A percentile compares a stretch with the other conserved stretches of the same genome.
Evolutionary conservation across 768 basidiomycete species (phyloP).

Genomic region (Amanita rubescens): DNA sequence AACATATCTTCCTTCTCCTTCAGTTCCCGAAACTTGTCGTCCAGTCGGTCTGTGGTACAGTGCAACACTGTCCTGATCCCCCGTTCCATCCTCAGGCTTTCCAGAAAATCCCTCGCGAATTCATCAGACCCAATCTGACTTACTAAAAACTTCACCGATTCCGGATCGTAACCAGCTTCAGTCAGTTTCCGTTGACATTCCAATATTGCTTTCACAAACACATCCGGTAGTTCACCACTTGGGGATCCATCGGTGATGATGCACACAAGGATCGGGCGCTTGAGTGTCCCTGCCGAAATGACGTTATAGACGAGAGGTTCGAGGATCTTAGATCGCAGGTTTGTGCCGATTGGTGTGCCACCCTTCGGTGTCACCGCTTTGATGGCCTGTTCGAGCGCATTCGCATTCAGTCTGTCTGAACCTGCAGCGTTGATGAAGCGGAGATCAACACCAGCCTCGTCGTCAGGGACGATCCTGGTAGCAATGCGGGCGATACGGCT

Average conservation of each 20-base stretch:
- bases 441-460: slow-evolving; percentile 13
- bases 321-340: slow-evolving; percentile 11
- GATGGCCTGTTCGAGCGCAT: slow-evolving; percentile 1
- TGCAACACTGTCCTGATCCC: slow-evolving; percentile 11
- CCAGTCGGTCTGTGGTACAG: slow-evolving; percentile 12
- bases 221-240: neutral
- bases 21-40: slow-evolving; percentile 12
- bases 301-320: slow-evolving; percentile 10
- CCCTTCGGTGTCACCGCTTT: slow-evolving; percentile 1
- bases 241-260: slow-evolving; percentile 14
- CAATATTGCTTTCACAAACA: slow-evolving; percentile 8
- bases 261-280: slow-evolving; percentile 12
- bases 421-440: slow-evolving; percentile 19
- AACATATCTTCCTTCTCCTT: slow-evolving; percentile 11
- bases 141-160: slow-evolving; percentile 12
- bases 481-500: slow-evolving; percentile 14
- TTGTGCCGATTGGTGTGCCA: slow-evolving; percentile 9
- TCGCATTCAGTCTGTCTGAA: neutral
- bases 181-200: slow-evolving; percentile 8
- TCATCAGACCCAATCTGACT: slow-evolving; percentile 12
- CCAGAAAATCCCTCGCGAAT: slow-evolving; percentile 5
- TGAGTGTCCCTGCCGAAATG: neutral
- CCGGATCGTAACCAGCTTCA: slow-evolving; percentile 6
- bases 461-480: slow-evolving; percentile 19
- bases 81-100: neutral